Conservation (phyloP, 2,329 filamentous ascomycete species). For the Fusarium brevicatenulatum region DNA sequence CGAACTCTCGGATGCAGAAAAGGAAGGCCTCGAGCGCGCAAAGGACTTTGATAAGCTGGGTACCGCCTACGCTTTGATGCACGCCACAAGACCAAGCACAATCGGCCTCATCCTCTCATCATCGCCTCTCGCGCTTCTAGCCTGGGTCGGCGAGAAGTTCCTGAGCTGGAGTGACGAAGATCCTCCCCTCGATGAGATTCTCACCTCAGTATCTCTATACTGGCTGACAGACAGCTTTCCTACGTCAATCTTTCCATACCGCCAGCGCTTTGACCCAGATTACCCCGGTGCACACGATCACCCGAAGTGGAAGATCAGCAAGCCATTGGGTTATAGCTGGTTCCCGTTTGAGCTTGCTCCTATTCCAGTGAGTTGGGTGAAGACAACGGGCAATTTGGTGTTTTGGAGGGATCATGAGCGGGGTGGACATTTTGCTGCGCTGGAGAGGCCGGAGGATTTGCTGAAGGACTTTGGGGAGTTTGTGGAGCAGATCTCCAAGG, state of each 20-base stretch:
- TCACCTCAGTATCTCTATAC: not conserved
- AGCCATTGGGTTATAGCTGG: slow-evolving; percentile 14
- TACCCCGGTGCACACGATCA: accelerated
- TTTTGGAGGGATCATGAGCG: not conserved
- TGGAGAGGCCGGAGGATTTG: not conserved
- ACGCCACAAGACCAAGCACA: slow-evolving; percentile 1
- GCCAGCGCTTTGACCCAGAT: not conserved
- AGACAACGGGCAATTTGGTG: not conserved
- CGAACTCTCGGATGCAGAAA: not conserved
- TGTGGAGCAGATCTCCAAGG: not conserved
- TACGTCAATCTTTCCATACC: not conserved
- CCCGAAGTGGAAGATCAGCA: not conserved
- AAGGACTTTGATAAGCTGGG: not conserved
- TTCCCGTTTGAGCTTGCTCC: slow-evolving; percentile 5
- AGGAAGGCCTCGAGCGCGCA: not conserved
- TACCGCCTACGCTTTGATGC: not conserved
- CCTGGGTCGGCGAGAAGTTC: slow-evolving; percentile 11
- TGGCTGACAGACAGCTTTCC: slow-evolving; percentile 4
- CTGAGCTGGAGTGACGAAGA: slow-evolving; percentile 1
- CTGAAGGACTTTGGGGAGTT: slow-evolving; percentile 2
- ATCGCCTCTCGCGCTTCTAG: not conserved
- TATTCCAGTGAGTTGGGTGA: not conserved
- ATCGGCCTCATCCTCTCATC: not conserved
- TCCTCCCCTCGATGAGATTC: not conserved
- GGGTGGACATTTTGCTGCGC: not conserved